Evolutionary conservation across 768 basidiomycete species (phyloP).

Genomic region (Lactifluus piperatus): DNA sequence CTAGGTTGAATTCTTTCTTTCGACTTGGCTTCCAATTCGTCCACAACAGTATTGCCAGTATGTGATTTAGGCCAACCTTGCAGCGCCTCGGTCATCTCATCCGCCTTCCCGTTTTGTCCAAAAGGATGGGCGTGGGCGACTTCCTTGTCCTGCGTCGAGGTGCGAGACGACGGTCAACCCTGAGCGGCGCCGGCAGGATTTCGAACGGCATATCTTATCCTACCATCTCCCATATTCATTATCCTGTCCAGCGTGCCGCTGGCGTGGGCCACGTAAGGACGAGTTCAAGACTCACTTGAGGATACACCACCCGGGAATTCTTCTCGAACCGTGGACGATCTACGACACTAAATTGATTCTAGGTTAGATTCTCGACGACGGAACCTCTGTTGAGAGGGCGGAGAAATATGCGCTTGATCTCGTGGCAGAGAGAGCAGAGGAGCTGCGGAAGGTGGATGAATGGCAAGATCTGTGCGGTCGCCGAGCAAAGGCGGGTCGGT

Average conservation of each 20-base stretch:
- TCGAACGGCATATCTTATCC: not conserved
- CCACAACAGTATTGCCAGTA: not conserved
- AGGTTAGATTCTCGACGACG: not conserved
- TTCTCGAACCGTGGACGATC: not conserved
- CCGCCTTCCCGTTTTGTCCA: not conserved
- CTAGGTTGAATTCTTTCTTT: not conserved
- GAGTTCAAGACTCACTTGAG: not conserved
- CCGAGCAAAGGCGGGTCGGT: not conserved
- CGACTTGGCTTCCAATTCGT: not conserved
- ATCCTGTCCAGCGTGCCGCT: not conserved
- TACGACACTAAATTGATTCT: not conserved
- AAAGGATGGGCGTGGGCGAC: not conserved
- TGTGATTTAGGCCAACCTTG: not conserved
- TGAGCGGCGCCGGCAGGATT: not conserved
- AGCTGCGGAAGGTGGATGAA: not conserved
- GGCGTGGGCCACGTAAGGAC: not conserved
- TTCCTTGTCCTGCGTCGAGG: not conserved
- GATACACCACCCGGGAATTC: not conserved
- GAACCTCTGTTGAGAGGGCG: not conserved
- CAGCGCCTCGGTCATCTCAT: not conserved
- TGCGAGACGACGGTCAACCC: not conserved
- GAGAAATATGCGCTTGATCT: not conserved
- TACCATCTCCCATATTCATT: not conserved
- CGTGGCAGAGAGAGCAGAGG: not conserved
- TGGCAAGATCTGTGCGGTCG: not conserved